These are phyloP conservation scores for Nitzschia palea DNA, from an alignment of 108 stramenopile genomes.

Conservation along the genomic window DNA sequence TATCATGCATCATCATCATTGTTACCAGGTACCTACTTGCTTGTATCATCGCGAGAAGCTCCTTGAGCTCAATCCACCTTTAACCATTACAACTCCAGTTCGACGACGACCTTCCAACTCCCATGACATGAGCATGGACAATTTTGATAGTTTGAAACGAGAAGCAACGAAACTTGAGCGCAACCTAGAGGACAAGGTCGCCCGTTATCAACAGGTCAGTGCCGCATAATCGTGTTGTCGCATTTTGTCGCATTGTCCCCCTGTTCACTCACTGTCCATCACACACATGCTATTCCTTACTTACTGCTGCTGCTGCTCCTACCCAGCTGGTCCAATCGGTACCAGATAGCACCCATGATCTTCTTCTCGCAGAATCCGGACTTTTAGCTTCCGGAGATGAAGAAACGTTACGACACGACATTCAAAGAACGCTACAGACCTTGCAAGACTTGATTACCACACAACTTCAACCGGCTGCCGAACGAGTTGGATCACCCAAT, in stretches of 20 bases:
- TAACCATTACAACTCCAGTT: constrained; percentile 31
- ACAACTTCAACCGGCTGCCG: constrained; percentile 65
- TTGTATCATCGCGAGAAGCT: not conserved
- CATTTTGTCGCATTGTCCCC: not conserved
- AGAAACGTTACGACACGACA: constrained; percentile 64
- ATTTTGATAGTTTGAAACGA: constrained; percentile 73
- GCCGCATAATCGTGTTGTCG: not conserved
- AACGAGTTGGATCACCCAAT: constrained; percentile 50
- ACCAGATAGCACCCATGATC: constrained; percentile 28
- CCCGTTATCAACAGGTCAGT: constrained; percentile 80
- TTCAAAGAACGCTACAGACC: constrained; percentile 60
- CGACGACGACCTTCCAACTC: constrained; percentile 17
- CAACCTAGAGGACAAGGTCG: constrained; percentile 74
- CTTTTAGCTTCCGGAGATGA: constrained; percentile 57
- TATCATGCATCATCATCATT: not conserved
- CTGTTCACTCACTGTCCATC: not conserved
- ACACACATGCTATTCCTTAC: not conserved
- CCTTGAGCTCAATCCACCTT: not conserved
- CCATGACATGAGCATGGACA: constrained; percentile 44
- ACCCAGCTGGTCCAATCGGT: constrained; percentile 34
- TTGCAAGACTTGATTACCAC: constrained; percentile 71
- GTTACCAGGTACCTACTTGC: not conserved
- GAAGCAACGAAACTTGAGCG: constrained; percentile 84
- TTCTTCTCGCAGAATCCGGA: constrained; percentile 68
- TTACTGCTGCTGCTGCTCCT: not conserved